Evolutionary conservation across 768 basidiomycete species (phyloP), one percentile per base, ranked within the genome.

Genomic region (Tricholoma hemisulphureum): DNA sequence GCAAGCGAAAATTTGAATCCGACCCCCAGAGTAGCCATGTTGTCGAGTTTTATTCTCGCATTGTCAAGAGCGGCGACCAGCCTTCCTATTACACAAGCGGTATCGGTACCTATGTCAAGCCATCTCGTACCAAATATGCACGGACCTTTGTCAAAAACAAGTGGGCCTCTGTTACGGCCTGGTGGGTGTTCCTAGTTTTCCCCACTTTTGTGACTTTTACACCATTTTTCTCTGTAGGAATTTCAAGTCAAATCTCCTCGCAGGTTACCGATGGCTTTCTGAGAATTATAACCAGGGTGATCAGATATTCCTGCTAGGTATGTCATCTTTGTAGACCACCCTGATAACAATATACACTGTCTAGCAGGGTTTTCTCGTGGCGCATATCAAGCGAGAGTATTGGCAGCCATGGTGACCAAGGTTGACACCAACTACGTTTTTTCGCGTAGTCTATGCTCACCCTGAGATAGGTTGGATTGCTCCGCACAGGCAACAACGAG

Each of bases 281-380:
- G 74, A 78, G 6, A 69, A 71, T 29, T 79, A 78, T 55, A 34
- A 52, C 6, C 59, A 67, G 23, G 76, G 76, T 1, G 78, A 80
- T 54, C 63, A 56, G 16, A 70, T 79, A 13, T 78, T 63, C 55
- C 48, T 79, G 14, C 77, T 79, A 26, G 78, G 77, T 72, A 23
- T 11, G 5, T 18, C 20, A 43, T 21, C 23, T 10, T 9, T 2
- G 18, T 43, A 2, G 23, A 13, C 2, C 10, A 21, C 21, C 23
- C 20, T n/a, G n/a, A n/a, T n/a, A 9, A 4, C 41, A 10, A 21
- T 9, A 21, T 21, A 21, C 6, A 32, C 8, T 46, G 7, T 26
- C 31, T 6, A 14, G 16, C 45, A 79, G 79, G 79, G 2, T 80
- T 75, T 62, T 79, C 79, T 0, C 74, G 78, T 10, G 77, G 78